These are phyloP conservation scores for Aspergillus ochraceoroseus DNA, from an alignment of 2,329 filamentous ascomycete genomes.

Conservation along the genomic window DNA sequence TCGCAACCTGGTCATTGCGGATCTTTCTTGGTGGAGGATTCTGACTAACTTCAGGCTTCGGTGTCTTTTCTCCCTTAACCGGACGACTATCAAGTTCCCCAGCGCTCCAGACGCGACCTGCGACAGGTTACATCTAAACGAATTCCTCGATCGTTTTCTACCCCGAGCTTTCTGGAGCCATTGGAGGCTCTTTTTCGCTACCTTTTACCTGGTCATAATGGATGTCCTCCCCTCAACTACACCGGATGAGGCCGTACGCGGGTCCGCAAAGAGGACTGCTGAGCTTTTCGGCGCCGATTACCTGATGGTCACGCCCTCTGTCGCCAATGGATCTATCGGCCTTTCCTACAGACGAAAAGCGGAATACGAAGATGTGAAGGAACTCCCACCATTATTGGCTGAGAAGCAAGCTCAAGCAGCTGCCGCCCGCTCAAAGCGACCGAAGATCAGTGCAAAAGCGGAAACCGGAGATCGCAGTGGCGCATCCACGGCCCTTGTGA, in stretches of 20 bases:
- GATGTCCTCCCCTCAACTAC: constrained; percentile 29
- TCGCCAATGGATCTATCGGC: constrained; percentile 41
- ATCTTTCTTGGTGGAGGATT: too few species aligned
- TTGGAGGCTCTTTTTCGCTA: too few species aligned
- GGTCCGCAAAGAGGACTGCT: constrained; percentile 44
- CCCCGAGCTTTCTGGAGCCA: too few species aligned
- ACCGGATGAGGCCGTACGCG: constrained; percentile 39
- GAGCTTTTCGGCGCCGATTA: constrained; percentile 48
- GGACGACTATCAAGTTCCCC: too few species aligned
- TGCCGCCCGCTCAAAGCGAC: constrained; percentile 59
- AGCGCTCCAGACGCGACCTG: too few species aligned
- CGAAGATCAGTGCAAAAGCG: constrained; percentile 50
- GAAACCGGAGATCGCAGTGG: constrained; percentile 45
- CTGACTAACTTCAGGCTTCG: too few species aligned
- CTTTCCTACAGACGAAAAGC: constrained; percentile 45
- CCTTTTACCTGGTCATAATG: constrained; percentile 29
- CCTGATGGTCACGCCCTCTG: constrained; percentile 42
- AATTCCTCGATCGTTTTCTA: too few species aligned
- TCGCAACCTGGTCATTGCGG: too few species aligned
- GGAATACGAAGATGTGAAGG: constrained; percentile 74
- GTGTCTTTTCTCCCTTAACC: too few species aligned
- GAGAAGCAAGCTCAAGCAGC: constrained; percentile 70
- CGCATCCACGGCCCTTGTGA: constrained; percentile 55
- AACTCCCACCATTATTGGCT: constrained; percentile 70
- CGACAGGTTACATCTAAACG: too few species aligned